These are phyloP conservation scores for Aspergillus ellipticus DNA, from an alignment of 495 filamentous ascomycete species.

Conservation along the genomic window DNA sequence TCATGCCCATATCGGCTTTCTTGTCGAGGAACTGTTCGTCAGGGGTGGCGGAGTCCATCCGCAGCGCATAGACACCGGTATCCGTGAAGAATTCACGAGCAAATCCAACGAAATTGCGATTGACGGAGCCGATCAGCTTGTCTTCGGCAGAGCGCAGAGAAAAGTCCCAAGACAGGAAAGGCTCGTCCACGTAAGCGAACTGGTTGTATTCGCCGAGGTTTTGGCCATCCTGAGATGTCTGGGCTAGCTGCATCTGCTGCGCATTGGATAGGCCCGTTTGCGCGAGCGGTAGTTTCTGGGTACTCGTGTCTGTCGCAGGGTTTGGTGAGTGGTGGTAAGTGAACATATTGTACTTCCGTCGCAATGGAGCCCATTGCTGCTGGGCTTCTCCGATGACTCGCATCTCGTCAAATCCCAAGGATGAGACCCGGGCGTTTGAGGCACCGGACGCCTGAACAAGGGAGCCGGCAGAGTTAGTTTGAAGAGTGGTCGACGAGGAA, in stretches of 20 bases:
- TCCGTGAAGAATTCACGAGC: conserved; percentile 71
- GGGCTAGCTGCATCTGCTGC: conserved; percentile 45
- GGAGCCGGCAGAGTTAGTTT: conserved; percentile 37
- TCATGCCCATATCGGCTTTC: conserved; percentile 48
- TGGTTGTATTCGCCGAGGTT: conserved; percentile 50
- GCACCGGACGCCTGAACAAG: conserved; percentile 33
- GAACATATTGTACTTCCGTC: conserved; percentile 68
- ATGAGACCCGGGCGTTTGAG: conserved; percentile 48
- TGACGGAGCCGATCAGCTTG: conserved; percentile 57
- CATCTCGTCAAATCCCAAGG: conserved; percentile 53
- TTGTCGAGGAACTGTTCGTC: conserved; percentile 32
- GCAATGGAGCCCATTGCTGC: conserved; percentile 63
- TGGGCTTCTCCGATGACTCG: conserved; percentile 65
- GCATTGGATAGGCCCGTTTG: conserved; percentile 45
- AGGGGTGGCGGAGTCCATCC: conserved; percentile 61
- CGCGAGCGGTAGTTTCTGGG: conserved; percentile 35
- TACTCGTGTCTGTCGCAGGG: conserved; percentile 35
- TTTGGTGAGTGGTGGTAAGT: conserved; percentile 42
- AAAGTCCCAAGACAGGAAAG: conserved; percentile 57
- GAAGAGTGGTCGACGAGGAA: conserved; percentile 42
- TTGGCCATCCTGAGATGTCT: conserved; percentile 22
- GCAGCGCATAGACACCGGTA: conserved; percentile 64
- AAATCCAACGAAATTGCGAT: conserved; percentile 65
- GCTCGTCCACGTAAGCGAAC: conserved; percentile 61
- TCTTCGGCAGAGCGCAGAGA: conserved; percentile 46